Evolutionary conservation across 805 yeast genomes (phyloP).

Genomic region (Metschnikowia koreensis): DNA sequence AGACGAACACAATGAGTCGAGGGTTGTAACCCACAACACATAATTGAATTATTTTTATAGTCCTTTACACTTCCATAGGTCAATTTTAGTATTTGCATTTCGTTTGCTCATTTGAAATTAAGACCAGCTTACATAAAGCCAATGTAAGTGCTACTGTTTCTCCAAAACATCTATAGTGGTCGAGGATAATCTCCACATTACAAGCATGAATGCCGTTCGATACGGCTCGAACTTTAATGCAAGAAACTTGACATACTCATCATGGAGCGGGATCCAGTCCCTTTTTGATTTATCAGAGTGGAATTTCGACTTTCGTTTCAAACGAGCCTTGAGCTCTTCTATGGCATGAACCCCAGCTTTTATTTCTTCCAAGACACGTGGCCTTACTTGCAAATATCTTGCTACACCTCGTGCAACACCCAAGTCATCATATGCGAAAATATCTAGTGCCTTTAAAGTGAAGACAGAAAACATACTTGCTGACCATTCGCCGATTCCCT

Average conservation of each 20-base stretch:
- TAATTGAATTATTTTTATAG: too few relatives aligned
- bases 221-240: slow-evolving; percentile 66
- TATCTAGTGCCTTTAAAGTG: slow-evolving; percentile 62
- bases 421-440: slow-evolving; percentile 75
- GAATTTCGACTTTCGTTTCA: slow-evolving; percentile 37
- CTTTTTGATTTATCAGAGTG: slow-evolving; percentile 41
- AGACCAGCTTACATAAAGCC: too few relatives aligned
- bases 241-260: slow-evolving; percentile 51
- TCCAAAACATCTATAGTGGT: slow-evolving; percentile 52
- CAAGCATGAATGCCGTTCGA: slow-evolving; percentile 61
- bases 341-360: slow-evolving; percentile 33
- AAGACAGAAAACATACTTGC: slow-evolving; percentile 84
- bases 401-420: slow-evolving; percentile 85
- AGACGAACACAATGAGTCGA: too few relatives aligned
- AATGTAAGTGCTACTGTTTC: slow-evolving; percentile 1
- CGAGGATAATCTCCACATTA: slow-evolving; percentile 70
- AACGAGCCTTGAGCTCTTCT: slow-evolving; percentile 30
- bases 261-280: slow-evolving; percentile 68
- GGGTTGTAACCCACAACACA: too few relatives aligned
- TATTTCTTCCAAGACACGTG: slow-evolving; percentile 45
- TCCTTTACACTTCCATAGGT: too few relatives aligned
- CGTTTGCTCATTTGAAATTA: too few relatives aligned
- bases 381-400: slow-evolving; percentile 55
- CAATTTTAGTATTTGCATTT: too few relatives aligned
- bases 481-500: slow-evolving; percentile 84